Evolutionary conservation across 2,329 filamentous ascomycete genomes (phyloP), one percentile per base, ranked within the genome.

Genomic region (Paramyrothecium sp.): DNA sequence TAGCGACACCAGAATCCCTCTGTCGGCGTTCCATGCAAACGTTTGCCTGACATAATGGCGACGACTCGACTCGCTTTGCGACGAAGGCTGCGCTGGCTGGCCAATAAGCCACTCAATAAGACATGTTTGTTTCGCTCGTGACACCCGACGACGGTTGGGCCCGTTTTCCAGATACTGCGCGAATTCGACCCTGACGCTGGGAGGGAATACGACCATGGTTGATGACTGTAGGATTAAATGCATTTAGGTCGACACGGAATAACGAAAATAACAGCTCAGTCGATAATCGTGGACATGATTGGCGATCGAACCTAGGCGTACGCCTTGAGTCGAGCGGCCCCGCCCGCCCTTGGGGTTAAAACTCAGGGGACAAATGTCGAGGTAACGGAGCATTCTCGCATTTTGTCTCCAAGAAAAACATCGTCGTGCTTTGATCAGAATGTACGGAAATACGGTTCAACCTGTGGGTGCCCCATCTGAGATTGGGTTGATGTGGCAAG

Each of bases 21-120:
- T 23, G 16, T 23, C 21, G 16, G 12, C 54, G 21, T 61, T 54
- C 60, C 60, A 61, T 21, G 49, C 53, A 34, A 60, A 61, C 22
- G 54, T 46, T 54, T 56, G 60, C 19, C 53, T 38, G 19, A 55
- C 60, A 52, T 61, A 60, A 41, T 61, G 56, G 20, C 60, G 60
- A n/a, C 58, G 56, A 16, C 58, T 60, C 20, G 54, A 60, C 17
- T 60, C 56, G 7, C 44, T 54, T 49, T 61, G 60, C 12, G 46
- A 49, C 8, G 13, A 16, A 19, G 58, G 58, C 5, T 46, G 49
- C 22, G 10, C 56, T 20, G 46, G 16, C 13, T 13, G 10, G 46
- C 21, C 46, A 20, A 20, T 46, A 17, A 47, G 46, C 48, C 48
- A 56, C 16, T 56, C 19, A 34, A 52, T 51, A 17, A 51, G 21